Base-by-base conservation (phyloP, 345 rosid species). In the Boechera retrofracta region DNA sequence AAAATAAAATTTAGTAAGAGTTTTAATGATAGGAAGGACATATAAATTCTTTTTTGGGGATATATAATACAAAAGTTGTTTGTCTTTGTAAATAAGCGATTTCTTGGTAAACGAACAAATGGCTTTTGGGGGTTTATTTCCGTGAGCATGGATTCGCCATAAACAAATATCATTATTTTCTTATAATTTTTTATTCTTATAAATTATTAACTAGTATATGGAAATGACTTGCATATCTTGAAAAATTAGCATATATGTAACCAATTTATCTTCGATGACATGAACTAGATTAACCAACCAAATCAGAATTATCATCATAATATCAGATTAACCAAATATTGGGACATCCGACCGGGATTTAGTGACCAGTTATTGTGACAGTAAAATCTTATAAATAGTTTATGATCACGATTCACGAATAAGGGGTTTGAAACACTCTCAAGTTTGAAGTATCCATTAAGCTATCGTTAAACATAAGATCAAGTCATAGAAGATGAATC, bases 71-170 rank as follows among this genome's bases (percentile, higher is more conserved):
- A 35, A 28, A 28, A 45, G 5, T 53, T 76, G 35, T 64, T 51
- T 77, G 52, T 55, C 6, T 39, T 51, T 70, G 75, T 77, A 77
- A 32, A 69, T 76, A 61, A 10, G 28, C 21, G 21, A 54, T 69
- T 31, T 70, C 35, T 55, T 64, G 35, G 51, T 70, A 54, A 62
- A 54, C 42, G 39, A 36, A 60, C 52, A 28, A n/a, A 7, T 75
- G 52, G 61, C 13, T 8, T 10, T 26, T 51, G 1, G 3, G 10
- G 7, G 45, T 42, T 36, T 3, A 51, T 69, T 59, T 76, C 56
- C 62, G 48, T 41, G 69, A 69, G 42, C 47, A 38, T 61, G 48
- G 31, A 24, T 60, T 36, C 5, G 29, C n/a, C 45, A 10, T 60
- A 38, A 36, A 36, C 29, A 36, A 59, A n/a, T 18, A 18, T 21